Conservation (phyloP, 2,329 filamentous ascomycete genomes). For the Colletotrichum tamarilloi region DNA sequence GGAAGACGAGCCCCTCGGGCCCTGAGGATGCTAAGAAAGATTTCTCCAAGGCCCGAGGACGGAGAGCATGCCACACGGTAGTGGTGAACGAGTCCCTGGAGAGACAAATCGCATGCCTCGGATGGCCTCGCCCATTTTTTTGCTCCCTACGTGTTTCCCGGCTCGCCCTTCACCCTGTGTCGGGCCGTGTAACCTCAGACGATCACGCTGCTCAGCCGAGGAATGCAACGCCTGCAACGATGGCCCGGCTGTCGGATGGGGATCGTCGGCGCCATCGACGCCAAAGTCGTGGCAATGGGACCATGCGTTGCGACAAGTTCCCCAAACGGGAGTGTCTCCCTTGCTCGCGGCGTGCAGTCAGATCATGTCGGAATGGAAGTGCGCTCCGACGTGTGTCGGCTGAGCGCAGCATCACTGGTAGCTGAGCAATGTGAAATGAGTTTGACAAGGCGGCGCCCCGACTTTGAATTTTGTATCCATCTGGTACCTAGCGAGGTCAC, state of each 20-base stretch:
- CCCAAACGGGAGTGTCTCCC: neutral
- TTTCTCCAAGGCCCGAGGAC: too few relatives aligned
- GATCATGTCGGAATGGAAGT: neutral
- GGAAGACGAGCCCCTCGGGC: too few relatives aligned
- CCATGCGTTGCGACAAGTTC: conserved; percentile 20
- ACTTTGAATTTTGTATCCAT: conserved; percentile 15
- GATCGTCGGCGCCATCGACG: conserved; percentile 16
- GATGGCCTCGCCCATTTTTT: neutral
- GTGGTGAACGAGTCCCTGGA: neutral
- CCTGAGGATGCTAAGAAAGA: too few relatives aligned
- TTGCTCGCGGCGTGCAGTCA: neutral
- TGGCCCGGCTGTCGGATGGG: conserved; percentile 16
- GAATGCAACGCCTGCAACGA: neutral
- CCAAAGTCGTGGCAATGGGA: conserved; percentile 17
- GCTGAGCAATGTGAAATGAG: neutral
- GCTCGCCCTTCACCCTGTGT: neutral
- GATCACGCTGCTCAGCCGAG: neutral
- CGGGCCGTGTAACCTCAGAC: conserved; percentile 10
- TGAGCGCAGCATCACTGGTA: neutral
- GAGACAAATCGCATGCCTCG: neutral
- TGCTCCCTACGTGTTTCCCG: neutral
- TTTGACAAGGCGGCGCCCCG: conserved; percentile 6
- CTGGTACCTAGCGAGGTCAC: conserved; percentile 20
- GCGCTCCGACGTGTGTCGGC: neutral
- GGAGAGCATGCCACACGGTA: too few relatives aligned